Evolutionary conservation across 768 basidiomycete genomes (phyloP).

Genomic region (Pulveroboletus sp.): DNA sequence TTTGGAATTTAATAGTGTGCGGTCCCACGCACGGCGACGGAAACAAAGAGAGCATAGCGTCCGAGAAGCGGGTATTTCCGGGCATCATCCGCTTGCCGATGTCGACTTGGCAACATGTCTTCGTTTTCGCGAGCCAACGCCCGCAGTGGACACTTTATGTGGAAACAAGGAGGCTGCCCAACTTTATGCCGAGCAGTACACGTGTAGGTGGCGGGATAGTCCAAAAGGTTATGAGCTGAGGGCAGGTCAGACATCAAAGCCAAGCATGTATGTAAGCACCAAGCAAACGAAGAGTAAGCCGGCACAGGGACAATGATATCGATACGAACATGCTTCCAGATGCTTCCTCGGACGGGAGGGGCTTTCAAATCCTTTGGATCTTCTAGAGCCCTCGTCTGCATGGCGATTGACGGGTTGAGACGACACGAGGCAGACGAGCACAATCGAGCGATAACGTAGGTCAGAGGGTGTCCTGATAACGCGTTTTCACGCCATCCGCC

Average conservation of each 20-base stretch:
- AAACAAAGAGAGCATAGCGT: too few species aligned
- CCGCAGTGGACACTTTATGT: neutral
- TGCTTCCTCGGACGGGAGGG: conserved; percentile 5
- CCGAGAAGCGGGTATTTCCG: neutral
- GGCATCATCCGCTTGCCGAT: neutral
- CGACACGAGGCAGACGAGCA: neutral
- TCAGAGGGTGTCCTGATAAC: neutral
- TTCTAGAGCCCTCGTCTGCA: neutral
- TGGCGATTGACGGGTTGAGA: conserved; percentile 1
- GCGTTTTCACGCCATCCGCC: too few species aligned
- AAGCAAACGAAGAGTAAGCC: neutral
- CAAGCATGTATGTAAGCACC: conserved; percentile 2
- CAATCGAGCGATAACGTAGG: neutral
- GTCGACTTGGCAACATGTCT: neutral
- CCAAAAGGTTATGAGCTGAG: neutral
- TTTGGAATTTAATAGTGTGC: neutral
- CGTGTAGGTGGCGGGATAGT: neutral
- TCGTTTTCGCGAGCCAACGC: neutral
- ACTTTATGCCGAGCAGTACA: neutral
- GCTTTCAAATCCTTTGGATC: neutral
- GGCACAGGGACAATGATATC: neutral
- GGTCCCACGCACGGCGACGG: too few species aligned
- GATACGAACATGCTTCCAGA: neutral
- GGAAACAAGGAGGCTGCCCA: conserved; percentile 1
- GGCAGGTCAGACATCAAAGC: too few species aligned